These are phyloP conservation scores for Starmera caribaea DNA, from an alignment of 805 yeast species.

Conservation along the genomic window DNA sequence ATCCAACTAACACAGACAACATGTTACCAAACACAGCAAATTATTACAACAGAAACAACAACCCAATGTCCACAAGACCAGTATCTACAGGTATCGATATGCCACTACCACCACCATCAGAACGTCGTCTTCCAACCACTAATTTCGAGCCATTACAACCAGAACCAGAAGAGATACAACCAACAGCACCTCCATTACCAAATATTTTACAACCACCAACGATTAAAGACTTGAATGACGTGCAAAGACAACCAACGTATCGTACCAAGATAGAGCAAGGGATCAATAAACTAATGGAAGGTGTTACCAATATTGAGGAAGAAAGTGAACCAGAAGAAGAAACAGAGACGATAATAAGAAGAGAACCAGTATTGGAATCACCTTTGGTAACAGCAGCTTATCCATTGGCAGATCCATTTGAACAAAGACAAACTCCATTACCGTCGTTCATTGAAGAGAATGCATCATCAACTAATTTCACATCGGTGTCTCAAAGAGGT, in stretches of 20 bases:
- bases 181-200: conserved; percentile 8
- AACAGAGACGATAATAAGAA: background rate
- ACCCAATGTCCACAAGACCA: conserved; percentile 19
- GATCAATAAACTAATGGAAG: conserved; percentile 8
- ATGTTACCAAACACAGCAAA: background rate
- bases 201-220: background rate
- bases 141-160: background rate
- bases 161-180: conserved; percentile 2
- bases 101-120: background rate
- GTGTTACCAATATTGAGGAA: too few species aligned
- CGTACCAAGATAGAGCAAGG: conserved; percentile 18
- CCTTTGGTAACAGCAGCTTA: conserved; percentile 2
- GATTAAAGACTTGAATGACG: background rate
- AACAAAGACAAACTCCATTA: conserved; percentile 16
- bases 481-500: conserved; percentile 71
- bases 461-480: conserved; percentile 45
- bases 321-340: background rate
- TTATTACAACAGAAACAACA: conserved; percentile 1
- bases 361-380: background rate
- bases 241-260: conserved; percentile 15
- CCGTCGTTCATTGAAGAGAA: conserved; percentile 25
- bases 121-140: background rate
- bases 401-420: conserved; percentile 16
- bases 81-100: conserved; percentile 8
- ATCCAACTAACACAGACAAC: too few species aligned